phyloP scores from a whole-genome alignment of 2,329 filamentous ascomycete genomes.

The Graphilbum ipis-grandicollis region DNA sequence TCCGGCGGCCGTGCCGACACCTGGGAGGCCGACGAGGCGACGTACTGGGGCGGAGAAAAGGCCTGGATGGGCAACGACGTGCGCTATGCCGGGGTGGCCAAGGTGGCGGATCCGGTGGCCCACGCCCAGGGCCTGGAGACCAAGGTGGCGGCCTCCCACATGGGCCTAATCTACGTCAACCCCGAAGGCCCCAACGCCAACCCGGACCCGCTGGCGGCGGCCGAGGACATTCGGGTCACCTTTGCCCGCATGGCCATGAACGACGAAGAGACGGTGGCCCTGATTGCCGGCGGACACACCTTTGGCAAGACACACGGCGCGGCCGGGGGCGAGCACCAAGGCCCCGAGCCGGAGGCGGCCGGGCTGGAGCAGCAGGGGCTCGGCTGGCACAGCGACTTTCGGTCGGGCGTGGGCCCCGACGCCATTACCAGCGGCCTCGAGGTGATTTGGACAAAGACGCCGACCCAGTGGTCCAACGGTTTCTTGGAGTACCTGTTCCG shows the following conservation, averaged over 20 bases:
- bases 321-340: conserved; percentile 43
- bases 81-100: conserved; percentile 40
- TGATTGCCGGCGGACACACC: conserved; percentile 63
- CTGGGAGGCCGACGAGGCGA: conserved; percentile 59
- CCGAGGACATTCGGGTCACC: conserved; percentile 54
- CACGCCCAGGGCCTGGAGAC: conserved; percentile 48
- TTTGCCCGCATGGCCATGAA: conserved; percentile 73
- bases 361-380: conserved; percentile 49
- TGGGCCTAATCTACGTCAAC: conserved; percentile 72
- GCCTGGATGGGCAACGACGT: conserved; percentile 62
- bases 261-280: conserved; percentile 63
- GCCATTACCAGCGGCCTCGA: conserved; percentile 63
- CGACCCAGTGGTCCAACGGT: conserved; percentile 58
- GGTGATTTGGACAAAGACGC: conserved; percentile 63
- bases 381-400: conserved; percentile 51
- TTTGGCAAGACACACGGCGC: conserved; percentile 75
- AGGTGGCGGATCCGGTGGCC: conserved; percentile 26
- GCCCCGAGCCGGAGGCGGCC: conserved; percentile 49
- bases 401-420: conserved; percentile 50
- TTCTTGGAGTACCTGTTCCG: conserved; percentile 64
- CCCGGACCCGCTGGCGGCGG: conserved; percentile 52
- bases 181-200: conserved; percentile 60
- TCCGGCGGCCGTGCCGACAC: conserved; percentile 54
- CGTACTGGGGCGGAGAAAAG: conserved; percentile 61
- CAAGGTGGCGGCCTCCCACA: conserved; percentile 50